Evolutionary conservation across 2,329 filamentous ascomycete species (phyloP), one percentile per base, ranked within the genome.

Genomic region (Plenodomus tracheiphilus): DNA sequence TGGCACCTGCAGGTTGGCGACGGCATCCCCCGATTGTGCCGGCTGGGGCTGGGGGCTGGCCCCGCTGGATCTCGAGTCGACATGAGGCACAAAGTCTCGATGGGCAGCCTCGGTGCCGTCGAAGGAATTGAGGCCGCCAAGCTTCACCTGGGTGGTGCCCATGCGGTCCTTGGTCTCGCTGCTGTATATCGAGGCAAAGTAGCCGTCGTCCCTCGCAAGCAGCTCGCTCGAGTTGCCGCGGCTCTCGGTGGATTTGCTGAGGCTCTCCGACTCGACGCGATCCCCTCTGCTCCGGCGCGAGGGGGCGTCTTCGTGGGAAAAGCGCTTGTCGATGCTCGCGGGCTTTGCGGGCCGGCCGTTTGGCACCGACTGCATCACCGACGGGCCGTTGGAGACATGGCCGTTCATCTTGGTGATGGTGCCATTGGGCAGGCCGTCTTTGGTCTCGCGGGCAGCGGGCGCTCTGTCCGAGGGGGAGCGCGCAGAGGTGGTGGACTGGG

Each of bases 141-240:
- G 59, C 50, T 67, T 68, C 51, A 75, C 72, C 51, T 73, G 54
- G 51, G 68, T 68, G 56, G 69, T 65, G 59, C 72, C 65, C 28
- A 54, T 6, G 7, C 52, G 34, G 43, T 75, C 66, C 61, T 74
- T 47, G 54, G 55, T 49, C 48, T 73, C 64, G 52, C 60, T 69
- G 46, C 63, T 66, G 54, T 69, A 55, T 35, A 72, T 55, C 28
- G 72, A 69, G 28, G 74, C 71, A 53, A 79, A 78, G 64, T 77
- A 77, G 54, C 76, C 75, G 49, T 79, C 76, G 59, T 78, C 75
- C 41, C 74, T 61, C 54, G 47, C 56, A 16, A 63, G 62, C 32
- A 61, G 44, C 46, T 70, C 62, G 37, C 46, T 55, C 44, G 65
- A 64, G 53, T 51, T 58, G 39, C 47, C 57, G 50, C 62, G 65